Evolutionary conservation across 2,329 filamentous ascomycete species (phyloP).

Genomic region (Cordyceps tenuipes): DNA sequence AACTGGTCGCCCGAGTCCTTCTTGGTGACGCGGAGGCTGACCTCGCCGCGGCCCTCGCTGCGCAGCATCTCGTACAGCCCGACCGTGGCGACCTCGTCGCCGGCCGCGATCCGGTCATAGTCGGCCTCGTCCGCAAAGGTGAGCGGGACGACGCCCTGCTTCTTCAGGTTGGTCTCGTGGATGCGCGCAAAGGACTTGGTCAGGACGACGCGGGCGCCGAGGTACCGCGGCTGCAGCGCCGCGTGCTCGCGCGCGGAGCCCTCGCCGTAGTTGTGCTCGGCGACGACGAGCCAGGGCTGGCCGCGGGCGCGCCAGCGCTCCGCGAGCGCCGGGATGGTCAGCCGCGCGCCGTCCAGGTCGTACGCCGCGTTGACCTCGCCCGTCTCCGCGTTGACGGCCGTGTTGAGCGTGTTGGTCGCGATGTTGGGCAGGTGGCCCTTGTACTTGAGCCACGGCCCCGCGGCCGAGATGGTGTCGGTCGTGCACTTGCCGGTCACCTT

Average conservation of each 20-base stretch:
- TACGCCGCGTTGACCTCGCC: constrained; percentile 89
- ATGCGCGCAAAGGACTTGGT: constrained; percentile 85
- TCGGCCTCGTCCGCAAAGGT: constrained; percentile 84
- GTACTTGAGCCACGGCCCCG: constrained; percentile 97
- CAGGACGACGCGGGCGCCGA: constrained; percentile 76
- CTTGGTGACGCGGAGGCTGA: constrained; percentile 58
- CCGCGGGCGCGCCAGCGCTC: constrained; percentile 70
- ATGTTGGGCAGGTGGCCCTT: constrained; percentile 99
- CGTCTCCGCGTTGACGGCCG: constrained; percentile 84
- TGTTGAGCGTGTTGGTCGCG: constrained; percentile 92
- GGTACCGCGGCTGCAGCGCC: constrained; percentile 81
- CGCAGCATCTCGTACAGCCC: constrained; percentile 76
- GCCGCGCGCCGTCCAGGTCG: constrained; percentile 66
- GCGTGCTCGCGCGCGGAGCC: constrained; percentile 85
- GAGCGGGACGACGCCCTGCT: constrained; percentile 91
- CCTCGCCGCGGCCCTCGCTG: constrained; percentile 68
- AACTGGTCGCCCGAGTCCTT: constrained; percentile 54
- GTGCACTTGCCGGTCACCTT: constrained; percentile 98
- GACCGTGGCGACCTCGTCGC: constrained; percentile 74
- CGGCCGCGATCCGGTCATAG: constrained; percentile 74
- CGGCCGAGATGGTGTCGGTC: constrained; percentile 95
- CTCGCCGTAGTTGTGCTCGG: constrained; percentile 96
- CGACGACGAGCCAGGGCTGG: constrained; percentile 84
- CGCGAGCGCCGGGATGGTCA: constrained; percentile 81
- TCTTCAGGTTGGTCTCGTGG: constrained; percentile 94